A percentile compares a stretch with the other conserved stretches of the same genome.
These are phyloP conservation scores for Aaosphaeria pasadenensis DNA, from an alignment of 2,329 filamentous ascomycete genomes.

Conservation along the genomic window DNA sequence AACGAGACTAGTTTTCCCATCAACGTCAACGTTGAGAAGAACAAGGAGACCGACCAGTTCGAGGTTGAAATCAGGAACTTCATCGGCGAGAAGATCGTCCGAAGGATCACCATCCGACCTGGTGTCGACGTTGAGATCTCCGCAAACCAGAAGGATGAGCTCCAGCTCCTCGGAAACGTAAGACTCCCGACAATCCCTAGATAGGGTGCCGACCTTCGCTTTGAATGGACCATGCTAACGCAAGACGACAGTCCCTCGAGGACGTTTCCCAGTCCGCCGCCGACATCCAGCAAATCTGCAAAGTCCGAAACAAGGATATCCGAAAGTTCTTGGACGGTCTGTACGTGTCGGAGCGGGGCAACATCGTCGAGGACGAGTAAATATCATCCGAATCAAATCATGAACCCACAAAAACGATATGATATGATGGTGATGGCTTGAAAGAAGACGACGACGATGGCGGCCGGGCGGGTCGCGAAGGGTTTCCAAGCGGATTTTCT, in stretches of 20 bases:
- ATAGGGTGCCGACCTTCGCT: too few relatives aligned
- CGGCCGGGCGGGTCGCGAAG: too few relatives aligned
- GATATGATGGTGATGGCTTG: too few relatives aligned
- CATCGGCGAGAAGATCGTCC: slow-evolving; percentile 91
- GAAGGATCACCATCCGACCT: slow-evolving; percentile 80
- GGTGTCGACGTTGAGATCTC: slow-evolving; percentile 91
- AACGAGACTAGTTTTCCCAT: slow-evolving; percentile 72
- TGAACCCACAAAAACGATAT: too few relatives aligned
- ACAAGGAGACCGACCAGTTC: slow-evolving; percentile 78
- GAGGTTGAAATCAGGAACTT: slow-evolving; percentile 94
- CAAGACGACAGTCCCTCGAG: slow-evolving; percentile 65
- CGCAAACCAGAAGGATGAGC: slow-evolving; percentile 95
- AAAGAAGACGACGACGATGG: too few relatives aligned
- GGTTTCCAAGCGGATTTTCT: slow-evolving; percentile 30
- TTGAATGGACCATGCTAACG: slow-evolving; percentile 12
- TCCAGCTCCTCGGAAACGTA: slow-evolving; percentile 81
- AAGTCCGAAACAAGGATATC: slow-evolving; percentile 99
- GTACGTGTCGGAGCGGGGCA: slow-evolving; percentile 98
- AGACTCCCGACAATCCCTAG: slow-evolving; percentile 4
- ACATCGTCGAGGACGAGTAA: slow-evolving; percentile 68
- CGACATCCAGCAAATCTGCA: slow-evolving; percentile 99
- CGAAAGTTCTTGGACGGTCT: slow-evolving; percentile 99
- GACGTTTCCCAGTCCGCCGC: slow-evolving; percentile 96
- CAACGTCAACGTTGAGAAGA: slow-evolving; percentile 99
- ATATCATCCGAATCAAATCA: too few relatives aligned